phyloP scores from a whole-genome alignment of 257 asterid species.

The Cinchona pubescens region DNA sequence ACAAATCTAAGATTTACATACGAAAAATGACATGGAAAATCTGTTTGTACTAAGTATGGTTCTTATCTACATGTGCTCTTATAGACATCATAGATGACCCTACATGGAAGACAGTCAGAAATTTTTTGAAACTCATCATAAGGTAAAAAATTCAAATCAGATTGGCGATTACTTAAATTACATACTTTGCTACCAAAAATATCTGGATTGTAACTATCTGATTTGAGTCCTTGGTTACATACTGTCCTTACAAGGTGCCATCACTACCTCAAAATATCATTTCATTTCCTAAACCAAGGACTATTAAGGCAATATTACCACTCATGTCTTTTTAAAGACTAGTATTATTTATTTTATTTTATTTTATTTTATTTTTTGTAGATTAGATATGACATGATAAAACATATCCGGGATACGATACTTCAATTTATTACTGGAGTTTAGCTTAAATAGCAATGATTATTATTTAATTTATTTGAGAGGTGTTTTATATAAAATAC shows the following conservation, averaged over 20 bases:
- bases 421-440: not conserved
- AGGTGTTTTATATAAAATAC: no score
- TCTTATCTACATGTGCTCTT: constrained; percentile 34
- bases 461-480: not conserved
- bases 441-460: not conserved
- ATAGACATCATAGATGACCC: no score
- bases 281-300: not conserved
- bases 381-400: not conserved
- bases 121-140: constrained; percentile 92
- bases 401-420: not conserved
- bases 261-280: not conserved
- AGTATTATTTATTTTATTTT: not conserved
- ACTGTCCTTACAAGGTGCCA: not conserved
- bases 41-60: constrained; percentile 21
- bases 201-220: not conserved
- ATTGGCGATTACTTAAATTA: not conserved
- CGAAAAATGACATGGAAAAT: not conserved
- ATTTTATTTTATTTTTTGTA: no score
- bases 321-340: not conserved
- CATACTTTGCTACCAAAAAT: not conserved
- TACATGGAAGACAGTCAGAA: constrained; percentile 99
- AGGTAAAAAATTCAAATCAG: constrained; percentile 38
- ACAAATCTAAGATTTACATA: constrained; percentile 19
- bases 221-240: not conserved
- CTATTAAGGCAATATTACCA: not conserved